Evolutionary conservation across 805 yeast genomes (phyloP).

Genomic region (Yamadazyma ubonensis): DNA sequence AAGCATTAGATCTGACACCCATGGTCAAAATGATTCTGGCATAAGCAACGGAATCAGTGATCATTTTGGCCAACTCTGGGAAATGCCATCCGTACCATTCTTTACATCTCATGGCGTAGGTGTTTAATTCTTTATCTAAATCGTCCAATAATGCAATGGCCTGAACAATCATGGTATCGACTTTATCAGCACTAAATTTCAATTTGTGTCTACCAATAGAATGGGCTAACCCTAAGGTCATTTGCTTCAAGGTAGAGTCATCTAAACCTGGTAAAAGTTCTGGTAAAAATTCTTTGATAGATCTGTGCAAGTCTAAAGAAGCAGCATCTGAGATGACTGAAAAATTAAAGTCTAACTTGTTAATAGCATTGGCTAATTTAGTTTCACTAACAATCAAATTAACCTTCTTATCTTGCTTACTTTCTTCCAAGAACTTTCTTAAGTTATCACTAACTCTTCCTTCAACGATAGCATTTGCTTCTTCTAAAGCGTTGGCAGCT

Average conservation of each 20-base stretch:
- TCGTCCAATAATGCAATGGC: slow-evolving; percentile 97
- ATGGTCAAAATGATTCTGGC: slow-evolving; percentile 90
- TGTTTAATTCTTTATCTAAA: slow-evolving; percentile 94
- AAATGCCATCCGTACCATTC: slow-evolving; percentile 99
- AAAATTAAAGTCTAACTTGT: slow-evolving; percentile 86
- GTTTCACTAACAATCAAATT: slow-evolving; percentile 91
- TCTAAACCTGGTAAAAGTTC: slow-evolving; percentile 91
- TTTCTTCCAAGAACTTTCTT: slow-evolving; percentile 69
- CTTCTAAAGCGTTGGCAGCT: slow-evolving; percentile 95
- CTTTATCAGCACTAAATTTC: slow-evolving; percentile 97
- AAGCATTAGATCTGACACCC: slow-evolving; percentile 92
- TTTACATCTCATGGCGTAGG: slow-evolving; percentile 98
- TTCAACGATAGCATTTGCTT: slow-evolving; percentile 86
- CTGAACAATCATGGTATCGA: slow-evolving; percentile 98
- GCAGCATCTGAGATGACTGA: slow-evolving; percentile 93
- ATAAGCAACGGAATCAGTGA: slow-evolving; percentile 92
- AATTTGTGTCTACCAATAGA: slow-evolving; percentile 98
- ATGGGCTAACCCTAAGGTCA: slow-evolving; percentile 98
- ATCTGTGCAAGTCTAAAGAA: slow-evolving; percentile 90
- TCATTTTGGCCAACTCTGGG: slow-evolving; percentile 98
- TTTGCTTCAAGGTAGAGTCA: slow-evolving; percentile 80
- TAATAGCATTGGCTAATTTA: slow-evolving; percentile 93
- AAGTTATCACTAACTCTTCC: slow-evolving; percentile 90
- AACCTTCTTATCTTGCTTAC: slow-evolving; percentile 78
- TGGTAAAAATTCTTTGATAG: slow-evolving; percentile 91